These are phyloP conservation scores for Daldinia grandis DNA, from an alignment of 495 filamentous ascomycete genomes.

Conservation along the genomic window DNA sequence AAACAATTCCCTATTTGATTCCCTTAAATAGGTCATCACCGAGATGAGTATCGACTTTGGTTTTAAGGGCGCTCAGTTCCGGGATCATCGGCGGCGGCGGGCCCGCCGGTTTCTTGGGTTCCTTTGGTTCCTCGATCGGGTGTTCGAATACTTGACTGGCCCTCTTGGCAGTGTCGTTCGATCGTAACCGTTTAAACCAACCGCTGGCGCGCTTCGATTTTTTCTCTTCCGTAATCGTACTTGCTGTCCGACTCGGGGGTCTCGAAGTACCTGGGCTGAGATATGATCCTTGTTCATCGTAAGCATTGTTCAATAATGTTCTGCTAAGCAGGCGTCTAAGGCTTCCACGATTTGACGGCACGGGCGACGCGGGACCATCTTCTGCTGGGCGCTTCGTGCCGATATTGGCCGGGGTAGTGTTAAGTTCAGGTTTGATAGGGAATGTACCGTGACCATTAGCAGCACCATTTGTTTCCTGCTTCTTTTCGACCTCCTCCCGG, in stretches of 20 bases:
- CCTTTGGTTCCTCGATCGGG: conserved; percentile 44
- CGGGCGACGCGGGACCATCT: conserved; percentile 55
- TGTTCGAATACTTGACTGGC: conserved; percentile 44
- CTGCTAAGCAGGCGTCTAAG: conserved; percentile 58
- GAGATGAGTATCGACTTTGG: conserved; percentile 54
- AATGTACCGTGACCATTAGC: conserved; percentile 50
- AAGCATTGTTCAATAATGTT: conserved; percentile 54
- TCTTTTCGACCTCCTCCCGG: conserved; percentile 39
- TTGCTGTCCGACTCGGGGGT: conserved; percentile 52
- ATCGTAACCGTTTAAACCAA: conserved; percentile 58
- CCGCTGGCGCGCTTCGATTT: conserved; percentile 59
- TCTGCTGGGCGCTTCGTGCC: conserved; percentile 54
- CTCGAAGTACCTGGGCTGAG: conserved; percentile 39
- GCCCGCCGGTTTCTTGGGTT: conserved; percentile 50
- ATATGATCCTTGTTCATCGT: conserved; percentile 52
- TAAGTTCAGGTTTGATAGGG: conserved; percentile 45
- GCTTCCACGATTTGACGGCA: conserved; percentile 54
- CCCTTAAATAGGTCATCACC: conserved; percentile 68
- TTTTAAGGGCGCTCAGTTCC: conserved; percentile 62
- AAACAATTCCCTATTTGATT: conserved; percentile 48
- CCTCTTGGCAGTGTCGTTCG: conserved; percentile 47
- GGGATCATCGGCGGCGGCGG: conserved; percentile 69
- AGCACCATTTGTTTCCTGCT: conserved; percentile 41
- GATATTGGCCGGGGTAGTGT: conserved; percentile 39
- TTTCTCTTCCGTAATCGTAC: conserved; percentile 47